These are phyloP conservation scores for Poa pratensis DNA, from an alignment of 176 grass and related monocot species.

Conservation along the genomic window DNA sequence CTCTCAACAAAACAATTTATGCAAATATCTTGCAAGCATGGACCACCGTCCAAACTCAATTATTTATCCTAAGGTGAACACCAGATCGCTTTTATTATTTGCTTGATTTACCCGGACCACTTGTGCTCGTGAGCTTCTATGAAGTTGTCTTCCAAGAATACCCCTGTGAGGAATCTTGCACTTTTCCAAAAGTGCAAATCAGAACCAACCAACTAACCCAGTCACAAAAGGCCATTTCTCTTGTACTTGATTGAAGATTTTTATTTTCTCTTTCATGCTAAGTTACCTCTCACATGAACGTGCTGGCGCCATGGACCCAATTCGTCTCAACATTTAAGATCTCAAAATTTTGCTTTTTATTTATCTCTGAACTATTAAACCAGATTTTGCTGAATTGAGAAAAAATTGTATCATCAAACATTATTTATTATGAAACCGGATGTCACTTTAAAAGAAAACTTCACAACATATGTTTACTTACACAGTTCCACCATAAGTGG, in stretches of 20 bases:
- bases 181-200: conserved; percentile 47
- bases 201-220: conserved; percentile 39
- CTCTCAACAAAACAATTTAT: neutral
- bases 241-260: conserved; percentile 43
- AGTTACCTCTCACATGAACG: conserved; percentile 33
- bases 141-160: neutral
- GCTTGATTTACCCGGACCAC: conserved; percentile 7
- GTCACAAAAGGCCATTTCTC: conserved; percentile 33
- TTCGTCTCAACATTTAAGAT: neutral
- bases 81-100: conserved; percentile 46
- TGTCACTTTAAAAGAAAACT: neutral
- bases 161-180: conserved; percentile 48
- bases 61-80: conserved; percentile 1
- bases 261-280: conserved; percentile 29
- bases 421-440: neutral
- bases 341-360: neutral
- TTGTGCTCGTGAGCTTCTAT: neutral
- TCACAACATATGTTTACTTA: neutral
- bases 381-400: neutral
- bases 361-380: too few species aligned
- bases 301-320: neutral
- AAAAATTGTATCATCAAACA: neutral
- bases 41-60: neutral
- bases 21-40: neutral
- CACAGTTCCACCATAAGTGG: too few species aligned